A percentile compares a stretch with the other conserved stretches of the same genome.
These are phyloP conservation scores for Colletotrichum tropicicola DNA, from an alignment of 2,329 filamentous ascomycete species.

Conservation along the genomic window DNA sequence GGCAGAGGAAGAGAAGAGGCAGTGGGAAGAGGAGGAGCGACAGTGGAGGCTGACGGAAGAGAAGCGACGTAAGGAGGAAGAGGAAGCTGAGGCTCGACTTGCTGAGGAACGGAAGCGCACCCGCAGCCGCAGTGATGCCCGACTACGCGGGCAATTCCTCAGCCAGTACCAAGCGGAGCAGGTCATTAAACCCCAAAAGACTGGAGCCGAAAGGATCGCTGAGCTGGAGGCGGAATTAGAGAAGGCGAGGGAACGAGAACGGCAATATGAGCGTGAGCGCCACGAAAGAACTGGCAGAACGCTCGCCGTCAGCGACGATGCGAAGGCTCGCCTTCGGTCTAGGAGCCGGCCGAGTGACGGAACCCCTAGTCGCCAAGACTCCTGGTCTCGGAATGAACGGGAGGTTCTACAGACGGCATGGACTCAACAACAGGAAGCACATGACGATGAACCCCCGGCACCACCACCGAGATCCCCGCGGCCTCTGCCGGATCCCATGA, in stretches of 20 bases:
- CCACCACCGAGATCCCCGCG: constrained; percentile 42
- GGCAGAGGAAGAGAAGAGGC: constrained; percentile 73
- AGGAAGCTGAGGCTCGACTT: constrained; percentile 73
- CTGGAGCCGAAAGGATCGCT: constrained; percentile 40
- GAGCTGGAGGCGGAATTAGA: constrained; percentile 79
- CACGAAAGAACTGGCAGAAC: constrained; percentile 52
- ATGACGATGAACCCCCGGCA: constrained; percentile 34
- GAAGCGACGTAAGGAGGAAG: constrained; percentile 75
- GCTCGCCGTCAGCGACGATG: constrained; percentile 29
- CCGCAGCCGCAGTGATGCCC: constrained; percentile 68
- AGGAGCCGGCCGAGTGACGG: constrained; percentile 38
- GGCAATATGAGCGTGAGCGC: constrained; percentile 68
- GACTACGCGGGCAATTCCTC: constrained; percentile 83
- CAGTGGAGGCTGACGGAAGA: constrained; percentile 83
- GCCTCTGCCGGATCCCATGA: constrained; percentile 51
- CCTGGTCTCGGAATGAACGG: constrained; percentile 72
- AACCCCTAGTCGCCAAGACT: constrained; percentile 63
- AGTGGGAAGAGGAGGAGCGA: constrained; percentile 80
- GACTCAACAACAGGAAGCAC: constrained; percentile 51
- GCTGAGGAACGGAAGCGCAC: constrained; percentile 72
- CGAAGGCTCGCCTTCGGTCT: constrained; percentile 41
- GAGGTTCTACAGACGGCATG: constrained; percentile 68
- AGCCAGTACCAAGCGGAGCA: constrained; percentile 87
- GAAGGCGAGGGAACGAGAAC: constrained; percentile 68
- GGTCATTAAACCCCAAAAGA: constrained; percentile 40